Base-by-base conservation (phyloP, 2,329 filamentous ascomycete species). In the Arthrocladium fulminans region DNA sequence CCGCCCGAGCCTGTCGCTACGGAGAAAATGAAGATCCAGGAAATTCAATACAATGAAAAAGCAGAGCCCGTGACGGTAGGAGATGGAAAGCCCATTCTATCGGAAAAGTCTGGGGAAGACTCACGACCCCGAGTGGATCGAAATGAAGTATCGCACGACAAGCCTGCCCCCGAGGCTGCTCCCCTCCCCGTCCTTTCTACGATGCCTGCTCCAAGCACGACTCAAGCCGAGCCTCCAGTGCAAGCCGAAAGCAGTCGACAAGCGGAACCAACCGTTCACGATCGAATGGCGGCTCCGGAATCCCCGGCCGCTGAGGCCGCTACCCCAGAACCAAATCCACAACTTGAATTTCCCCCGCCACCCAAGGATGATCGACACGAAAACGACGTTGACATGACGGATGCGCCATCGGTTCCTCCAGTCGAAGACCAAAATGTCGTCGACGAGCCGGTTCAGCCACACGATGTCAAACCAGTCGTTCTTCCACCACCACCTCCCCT, bases 371-470 rank as follows among this genome's bases (percentile, higher is more conserved):
- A 2, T 24, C 20, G 6, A 47, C 19, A 17, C 30, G 49, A 39
- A 23, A 23, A 17, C 20, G 74, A 79, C 54, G 70, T 83, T 47
- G 74, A 81, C 48, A 86, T 87, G 79, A 73, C 74, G 29, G 83
- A 86, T 63, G 73, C 72, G 4, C 64, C 70, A 23, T 62, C 66
- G 27, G 59, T 74, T 35, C 74, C 77, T 24, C 63, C 74, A 35
- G 69, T 74, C n/a, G 60, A 66, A 30, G 70, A 73, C 34, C 74
- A 79, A 45, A 68, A 78, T 40, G 63, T 67, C 12, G 63, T 70
- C 42, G 63, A 69, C 27, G 60, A 67, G 2, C 57, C 63, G 22
- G 63, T 61, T 48, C 64, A 72, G 47, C 64, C 61, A 51, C 62
- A 67, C 49, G 67, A 71, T 27, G 64, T 66, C 49, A 62, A 66